Evolutionary conservation across 768 basidiomycete species (phyloP).

Genomic region (Leccinum ochraceum): DNA sequence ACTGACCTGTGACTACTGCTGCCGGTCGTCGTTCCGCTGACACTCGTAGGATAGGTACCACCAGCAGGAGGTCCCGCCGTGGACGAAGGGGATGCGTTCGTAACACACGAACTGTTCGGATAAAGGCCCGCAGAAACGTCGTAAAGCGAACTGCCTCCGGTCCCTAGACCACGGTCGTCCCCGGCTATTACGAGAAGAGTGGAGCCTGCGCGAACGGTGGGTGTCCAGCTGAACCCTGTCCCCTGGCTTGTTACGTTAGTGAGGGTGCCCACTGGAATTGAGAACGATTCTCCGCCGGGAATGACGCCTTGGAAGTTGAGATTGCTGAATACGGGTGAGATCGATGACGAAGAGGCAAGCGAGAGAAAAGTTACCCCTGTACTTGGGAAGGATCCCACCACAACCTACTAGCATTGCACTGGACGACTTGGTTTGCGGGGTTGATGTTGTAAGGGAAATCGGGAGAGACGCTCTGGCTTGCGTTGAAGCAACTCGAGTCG

Average conservation of each 20-base stretch:
- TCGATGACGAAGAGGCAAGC: too few species aligned
- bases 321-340: conserved; percentile 38
- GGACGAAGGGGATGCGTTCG: conserved; percentile 65
- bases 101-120: conserved; percentile 57
- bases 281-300: conserved; percentile 77
- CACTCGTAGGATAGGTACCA: conserved; percentile 63
- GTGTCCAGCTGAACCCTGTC: conserved; percentile 70
- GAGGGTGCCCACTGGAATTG: conserved; percentile 52
- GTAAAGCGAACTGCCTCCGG: conserved; percentile 61
- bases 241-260: conserved; percentile 47
- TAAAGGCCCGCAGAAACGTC: conserved; percentile 54
- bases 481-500: conserved; percentile 62
- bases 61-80: conserved; percentile 78
- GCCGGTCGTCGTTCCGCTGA: conserved; percentile 33
- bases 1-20: conserved; percentile 29
- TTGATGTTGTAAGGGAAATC: too few species aligned
- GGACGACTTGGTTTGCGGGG: too few species aligned
- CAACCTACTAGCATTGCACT: too few species aligned
- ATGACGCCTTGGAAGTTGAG: conserved; percentile 72
- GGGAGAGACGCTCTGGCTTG: conserved; percentile 23
- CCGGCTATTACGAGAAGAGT: conserved; percentile 67
- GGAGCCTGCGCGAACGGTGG: conserved; percentile 62
- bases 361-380: too few species aligned
- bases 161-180: conserved; percentile 65
- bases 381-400: too few species aligned